phyloP scores from a whole-genome alignment of 768 basidiomycete species.

The Tephrocybe sp. region DNA sequence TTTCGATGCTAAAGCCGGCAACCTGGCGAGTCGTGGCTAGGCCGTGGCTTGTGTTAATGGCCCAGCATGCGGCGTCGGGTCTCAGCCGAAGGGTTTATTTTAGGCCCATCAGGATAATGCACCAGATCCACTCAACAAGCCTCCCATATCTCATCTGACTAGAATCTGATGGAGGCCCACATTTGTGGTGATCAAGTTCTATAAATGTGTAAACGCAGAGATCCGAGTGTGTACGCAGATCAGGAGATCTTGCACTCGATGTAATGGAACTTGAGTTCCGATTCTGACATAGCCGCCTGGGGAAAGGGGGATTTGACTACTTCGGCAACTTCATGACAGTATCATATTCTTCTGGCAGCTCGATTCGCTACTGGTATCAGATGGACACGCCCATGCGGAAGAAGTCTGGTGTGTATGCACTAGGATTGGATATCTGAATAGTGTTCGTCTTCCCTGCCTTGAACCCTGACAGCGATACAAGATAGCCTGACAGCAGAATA shows the following conservation, averaged over 20 bases:
- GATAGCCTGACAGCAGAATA: slow-evolving; percentile 39
- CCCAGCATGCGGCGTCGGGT: not conserved
- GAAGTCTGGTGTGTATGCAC: slow-evolving; percentile 41
- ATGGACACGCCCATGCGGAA: slow-evolving; percentile 38
- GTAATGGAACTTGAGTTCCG: not conserved
- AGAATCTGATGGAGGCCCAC: slow-evolving; percentile 7
- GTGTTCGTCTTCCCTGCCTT: slow-evolving; percentile 44
- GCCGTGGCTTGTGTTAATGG: not conserved
- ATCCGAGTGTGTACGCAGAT: slow-evolving; percentile 1
- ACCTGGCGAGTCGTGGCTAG: not conserved
- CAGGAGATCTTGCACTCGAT: not conserved
- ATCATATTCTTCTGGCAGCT: not conserved
- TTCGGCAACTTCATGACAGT: not conserved
- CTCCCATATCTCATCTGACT: slow-evolving; percentile 2
- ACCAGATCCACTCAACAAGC: slow-evolving; percentile 4
- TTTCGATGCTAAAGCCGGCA: not conserved
- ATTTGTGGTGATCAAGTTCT: not conserved
- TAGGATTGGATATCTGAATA: slow-evolving; percentile 43
- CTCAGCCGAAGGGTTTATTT: not conserved
- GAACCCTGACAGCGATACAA: slow-evolving; percentile 43
- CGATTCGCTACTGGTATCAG: slow-evolving; percentile 1
- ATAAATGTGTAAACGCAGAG: not conserved
- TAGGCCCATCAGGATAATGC: not conserved
- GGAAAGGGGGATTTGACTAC: not conserved
- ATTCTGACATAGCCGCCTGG: not conserved